phyloP scores from a whole-genome alignment of 1,139 yeast species.

The Saccharomyces pastorianus region DNA sequence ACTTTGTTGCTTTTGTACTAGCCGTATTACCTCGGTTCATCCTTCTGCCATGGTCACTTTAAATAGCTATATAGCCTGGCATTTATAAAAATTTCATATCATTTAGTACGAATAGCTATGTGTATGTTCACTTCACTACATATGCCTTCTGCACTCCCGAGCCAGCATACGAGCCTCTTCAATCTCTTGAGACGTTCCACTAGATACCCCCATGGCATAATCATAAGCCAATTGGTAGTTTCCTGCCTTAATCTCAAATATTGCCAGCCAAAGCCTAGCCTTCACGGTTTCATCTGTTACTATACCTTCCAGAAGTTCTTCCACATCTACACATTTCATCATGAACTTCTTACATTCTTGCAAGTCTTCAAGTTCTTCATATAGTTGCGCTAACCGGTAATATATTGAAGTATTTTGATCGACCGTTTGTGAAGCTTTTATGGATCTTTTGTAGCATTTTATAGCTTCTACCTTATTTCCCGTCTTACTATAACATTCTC shows the following conservation, averaged over 20 bases:
- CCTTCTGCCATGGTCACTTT: background rate
- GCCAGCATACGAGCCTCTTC: slow-evolving; percentile 86
- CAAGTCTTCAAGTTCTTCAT: slow-evolving; percentile 48
- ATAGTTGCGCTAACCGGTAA: slow-evolving; percentile 60
- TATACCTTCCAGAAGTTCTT: slow-evolving; percentile 54
- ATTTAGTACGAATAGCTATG: background rate
- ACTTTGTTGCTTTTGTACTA: background rate
- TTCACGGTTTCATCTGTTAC: slow-evolving; percentile 69
- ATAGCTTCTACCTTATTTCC: slow-evolving; percentile 45
- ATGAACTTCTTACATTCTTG: slow-evolving; percentile 56
- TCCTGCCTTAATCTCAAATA: slow-evolving; percentile 48
- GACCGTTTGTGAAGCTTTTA: slow-evolving; percentile 33
- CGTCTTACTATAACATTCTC: slow-evolving; percentile 78
- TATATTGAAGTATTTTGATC: slow-evolving; percentile 47
- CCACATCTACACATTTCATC: slow-evolving; percentile 58
- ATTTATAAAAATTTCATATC: background rate
- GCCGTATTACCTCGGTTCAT: background rate
- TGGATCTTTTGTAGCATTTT: slow-evolving; percentile 44
- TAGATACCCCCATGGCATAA: slow-evolving; percentile 65
- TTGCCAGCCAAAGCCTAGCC: slow-evolving; percentile 84
- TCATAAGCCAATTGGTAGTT: slow-evolving; percentile 65
- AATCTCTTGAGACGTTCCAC: slow-evolving; percentile 74
- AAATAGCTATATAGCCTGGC: background rate
- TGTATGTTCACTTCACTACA: background rate
- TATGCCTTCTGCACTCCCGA: slow-evolving; percentile 47